Evolutionary conservation across 78 protist species (phyloP).

Genomic region (Dictyostelium intermedium): DNA sequence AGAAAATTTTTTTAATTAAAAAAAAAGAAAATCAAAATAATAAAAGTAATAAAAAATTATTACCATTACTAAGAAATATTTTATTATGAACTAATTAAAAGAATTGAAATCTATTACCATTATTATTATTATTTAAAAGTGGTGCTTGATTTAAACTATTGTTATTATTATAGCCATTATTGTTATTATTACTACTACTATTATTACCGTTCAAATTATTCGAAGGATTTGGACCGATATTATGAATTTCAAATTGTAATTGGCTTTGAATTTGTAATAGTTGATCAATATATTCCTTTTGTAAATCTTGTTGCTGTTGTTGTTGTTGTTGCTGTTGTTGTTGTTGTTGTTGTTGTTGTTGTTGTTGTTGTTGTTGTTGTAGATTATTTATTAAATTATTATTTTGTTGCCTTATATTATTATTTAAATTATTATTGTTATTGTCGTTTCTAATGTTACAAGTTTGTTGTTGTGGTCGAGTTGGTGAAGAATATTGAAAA

Average conservation of each 20-base stretch:
- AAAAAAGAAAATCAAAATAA: background rate
- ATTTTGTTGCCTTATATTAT: background rate
- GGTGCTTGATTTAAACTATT: background rate
- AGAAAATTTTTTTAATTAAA: background rate
- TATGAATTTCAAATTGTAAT: constrained; percentile 26
- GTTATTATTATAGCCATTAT: background rate
- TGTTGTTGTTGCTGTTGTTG: background rate
- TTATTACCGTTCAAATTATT: background rate
- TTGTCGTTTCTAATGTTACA: background rate
- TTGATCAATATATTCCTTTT: constrained; percentile 8
- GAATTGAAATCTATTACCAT: background rate
- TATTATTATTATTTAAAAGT: background rate
- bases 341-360: background rate
- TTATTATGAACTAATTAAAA: background rate
- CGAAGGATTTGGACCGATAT: background rate
- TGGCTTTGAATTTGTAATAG: constrained; percentile 33
- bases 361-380: too few relatives aligned
- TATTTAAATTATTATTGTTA: background rate
- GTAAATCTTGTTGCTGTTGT: background rate
- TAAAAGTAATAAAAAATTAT: background rate
- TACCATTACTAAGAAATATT: background rate
- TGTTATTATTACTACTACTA: background rate
- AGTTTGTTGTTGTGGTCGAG: background rate
- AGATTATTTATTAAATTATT: background rate
- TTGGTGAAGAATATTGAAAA: background rate